Evolutionary conservation across 2,329 filamentous ascomycete genomes (phyloP), one percentile per base, ranked within the genome.

Genomic region (Camillea tinctor): DNA sequence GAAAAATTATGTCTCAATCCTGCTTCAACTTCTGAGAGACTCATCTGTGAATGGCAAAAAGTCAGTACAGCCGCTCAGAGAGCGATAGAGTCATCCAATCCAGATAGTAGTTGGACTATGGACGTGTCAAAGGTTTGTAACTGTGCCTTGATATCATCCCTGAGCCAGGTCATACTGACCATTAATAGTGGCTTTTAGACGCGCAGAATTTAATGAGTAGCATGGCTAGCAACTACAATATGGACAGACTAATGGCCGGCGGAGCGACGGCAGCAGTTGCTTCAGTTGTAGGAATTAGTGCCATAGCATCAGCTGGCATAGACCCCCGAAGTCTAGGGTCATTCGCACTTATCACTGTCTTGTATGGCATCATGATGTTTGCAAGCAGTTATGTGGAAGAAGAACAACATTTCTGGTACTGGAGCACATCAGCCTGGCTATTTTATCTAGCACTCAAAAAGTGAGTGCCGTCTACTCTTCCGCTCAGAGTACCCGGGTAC

Each of bases 321-420:
- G 57, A 72, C 61, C 62, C 69, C 66, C n/a, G 68, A 62, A 55
- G 64, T 15, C 67, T 80, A 11, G 59, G 73, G 8, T 80, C 81
- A 3, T 78, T 90, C 55, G 65, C 78, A 3, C 63, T 82, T 1
- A 78, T 87, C 26, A 84, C 84, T 0, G 53, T 88, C 0, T 74
- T 84, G 0, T 97, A 98, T 71, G 87, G 88, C 1, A 74, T 86
- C 44, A 96, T 97, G 87, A 98, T 98, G 93, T 98, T 98, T 76
- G 94, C 93, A 9, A 97, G 92, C 73, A 98, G 93, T 71, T 99
- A 95, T 73, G 92, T 99, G 1, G 95, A 99, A 75, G 95, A 99
- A 76, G 95, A 99, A 74, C 95, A 99, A 54, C 92, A 98, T 67
- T 97, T 97, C 73, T 99, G 95, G 95, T 98, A 99, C 76, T 98